These are phyloP conservation scores for Monilinia fructigena DNA, from an alignment of 2,329 filamentous ascomycete species.

Conservation along the genomic window DNA sequence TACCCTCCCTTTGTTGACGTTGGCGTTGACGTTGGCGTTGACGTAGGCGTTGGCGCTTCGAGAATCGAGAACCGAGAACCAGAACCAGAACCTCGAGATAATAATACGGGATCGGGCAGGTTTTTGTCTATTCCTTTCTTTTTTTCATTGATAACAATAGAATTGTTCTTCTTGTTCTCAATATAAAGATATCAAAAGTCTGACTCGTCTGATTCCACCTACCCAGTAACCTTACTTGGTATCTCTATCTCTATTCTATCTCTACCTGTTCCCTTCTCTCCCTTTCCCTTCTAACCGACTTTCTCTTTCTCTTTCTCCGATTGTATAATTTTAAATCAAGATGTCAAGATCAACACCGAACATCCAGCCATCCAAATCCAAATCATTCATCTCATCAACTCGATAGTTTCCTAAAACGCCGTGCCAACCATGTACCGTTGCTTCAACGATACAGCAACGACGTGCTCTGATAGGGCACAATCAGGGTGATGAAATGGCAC, in stretches of 20 bases:
- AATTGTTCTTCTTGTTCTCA: too few species aligned
- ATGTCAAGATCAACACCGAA: background rate
- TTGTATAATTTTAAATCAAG: background rate
- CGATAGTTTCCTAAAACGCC: constrained; percentile 1
- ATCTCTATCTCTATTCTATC: background rate
- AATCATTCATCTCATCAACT: background rate
- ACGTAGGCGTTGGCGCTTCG: too few species aligned
- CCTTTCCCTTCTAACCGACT: background rate
- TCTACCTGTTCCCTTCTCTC: background rate
- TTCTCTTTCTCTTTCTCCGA: too few species aligned
- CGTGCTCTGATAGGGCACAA: constrained; percentile 11
- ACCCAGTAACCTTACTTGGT: background rate
- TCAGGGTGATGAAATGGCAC: constrained; percentile 3
- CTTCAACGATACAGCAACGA: background rate
- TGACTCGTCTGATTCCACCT: too few species aligned
- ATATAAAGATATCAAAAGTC: too few species aligned
- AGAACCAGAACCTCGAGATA: too few species aligned
- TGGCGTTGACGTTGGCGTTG: too few species aligned
- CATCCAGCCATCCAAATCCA: background rate
- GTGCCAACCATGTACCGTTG: constrained; percentile 15
- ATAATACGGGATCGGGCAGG: too few species aligned
- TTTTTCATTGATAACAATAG: too few species aligned
- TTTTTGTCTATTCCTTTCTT: too few species aligned
- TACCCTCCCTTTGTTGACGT: too few species aligned
- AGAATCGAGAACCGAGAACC: too few species aligned